Percentiles rank a stretch among this genome's conserved stretches.
Conservation (phyloP, 441 rosid genomes). For the Gossypium schwendimanii region DNA sequence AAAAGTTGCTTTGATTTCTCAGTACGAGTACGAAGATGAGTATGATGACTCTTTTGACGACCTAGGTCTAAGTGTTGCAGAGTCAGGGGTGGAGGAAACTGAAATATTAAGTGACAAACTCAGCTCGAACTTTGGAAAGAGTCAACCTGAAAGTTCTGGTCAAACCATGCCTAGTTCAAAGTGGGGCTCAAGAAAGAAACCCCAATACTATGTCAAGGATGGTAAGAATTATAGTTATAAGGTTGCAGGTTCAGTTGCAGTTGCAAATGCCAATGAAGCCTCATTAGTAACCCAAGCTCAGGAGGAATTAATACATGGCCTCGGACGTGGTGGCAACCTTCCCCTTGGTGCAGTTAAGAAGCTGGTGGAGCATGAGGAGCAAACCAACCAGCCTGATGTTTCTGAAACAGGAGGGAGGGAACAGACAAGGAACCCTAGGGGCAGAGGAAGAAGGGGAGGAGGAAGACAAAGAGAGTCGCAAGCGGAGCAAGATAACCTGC, state of each 20-base stretch:
- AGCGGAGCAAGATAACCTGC: constrained; percentile 23
- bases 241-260: constrained; percentile 77
- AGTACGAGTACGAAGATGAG: constrained; percentile 90
- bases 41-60: constrained; percentile 98
- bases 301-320: constrained; percentile 58
- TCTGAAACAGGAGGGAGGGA: constrained; percentile 35
- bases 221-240: constrained; percentile 97
- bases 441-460: constrained; percentile 40
- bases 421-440: constrained; percentile 32
- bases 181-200: constrained; percentile 74
- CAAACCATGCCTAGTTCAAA: constrained; percentile 33
- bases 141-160: constrained; percentile 27
- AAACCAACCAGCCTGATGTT: constrained; percentile 28
- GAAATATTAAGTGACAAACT: constrained; percentile 47
- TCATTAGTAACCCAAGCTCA: constrained; percentile 53
- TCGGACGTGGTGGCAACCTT: constrained; percentile 88
- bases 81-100: constrained; percentile 59
- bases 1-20: constrained; percentile 53
- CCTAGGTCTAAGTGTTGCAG: constrained; percentile 67
- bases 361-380: constrained; percentile 46
- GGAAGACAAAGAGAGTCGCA: constrained; percentile 30
- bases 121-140: constrained; percentile 22
- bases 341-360: constrained; percentile 70
- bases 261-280: constrained; percentile 73
- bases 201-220: constrained; percentile 81